Evolutionary conservation across 495 filamentous ascomycete genomes (phyloP), one percentile per base, ranked within the genome.

Genomic region (Penicillium tannophilum): DNA sequence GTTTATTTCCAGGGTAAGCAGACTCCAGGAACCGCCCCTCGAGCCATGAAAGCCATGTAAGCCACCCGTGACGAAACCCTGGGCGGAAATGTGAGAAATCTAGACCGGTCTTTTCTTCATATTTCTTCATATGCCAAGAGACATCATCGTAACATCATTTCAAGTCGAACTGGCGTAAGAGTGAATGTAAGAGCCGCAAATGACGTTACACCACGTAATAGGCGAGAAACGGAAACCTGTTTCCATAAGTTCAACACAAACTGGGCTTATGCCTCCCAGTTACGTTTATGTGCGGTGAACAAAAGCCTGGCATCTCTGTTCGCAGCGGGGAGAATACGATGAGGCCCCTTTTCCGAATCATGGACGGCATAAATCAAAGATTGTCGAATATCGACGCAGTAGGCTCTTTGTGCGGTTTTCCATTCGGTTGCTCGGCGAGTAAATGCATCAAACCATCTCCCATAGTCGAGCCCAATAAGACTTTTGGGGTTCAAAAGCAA

Each of bases 401-500:
- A 65, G 23, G 67, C 67, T 43, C 64, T 64, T 26, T 62, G 23
- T 8, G 4, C 7, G 28, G 23, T 43, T 30, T 42, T 36, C 44
- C 33, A 53, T 24, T 51, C 20, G 6, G 46, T 28, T 30, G 23
- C 11, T 55, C 12, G 54, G 44, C 11, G 65, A 47, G 33, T 51
- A 30, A 19, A 12, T 23, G 20, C 30, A 7, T 42, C 4, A 16
- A 65, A 49, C 65, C 64, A 73, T 6, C 42, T 11, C 8, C 28
- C 28, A 84, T 90, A 72, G 69, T 81, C 59, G 86, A 95, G 73
- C 71, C 96, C 74, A 72, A 86, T 65, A 74, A 88, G 64, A 79
- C 87, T 61, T 82, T 88, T 44, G 77, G 76, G 59, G 82, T 97
- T 75, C 86, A 88, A 62, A 81, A 96, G 56, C 45, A 76, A 77